These are phyloP conservation scores for Aspergillus tamarii DNA, from an alignment of 2,329 filamentous ascomycete species.

Conservation along the genomic window DNA sequence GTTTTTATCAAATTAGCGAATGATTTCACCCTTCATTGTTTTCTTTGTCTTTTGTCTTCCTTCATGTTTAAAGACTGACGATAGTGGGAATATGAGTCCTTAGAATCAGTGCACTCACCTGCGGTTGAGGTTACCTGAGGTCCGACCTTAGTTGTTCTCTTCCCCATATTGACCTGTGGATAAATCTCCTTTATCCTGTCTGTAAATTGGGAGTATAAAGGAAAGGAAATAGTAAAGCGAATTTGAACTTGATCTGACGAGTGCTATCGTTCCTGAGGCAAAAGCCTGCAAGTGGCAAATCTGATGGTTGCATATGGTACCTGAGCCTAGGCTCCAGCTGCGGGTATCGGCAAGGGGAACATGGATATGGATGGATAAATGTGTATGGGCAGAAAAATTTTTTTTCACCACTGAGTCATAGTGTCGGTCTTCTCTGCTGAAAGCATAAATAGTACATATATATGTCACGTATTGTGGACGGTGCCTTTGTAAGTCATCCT, in stretches of 20 bases:
- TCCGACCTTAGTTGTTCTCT: constrained; percentile 12
- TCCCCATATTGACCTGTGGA: constrained; percentile 11
- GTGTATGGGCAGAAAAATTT: constrained; percentile 9
- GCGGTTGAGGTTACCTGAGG: constrained; percentile 6
- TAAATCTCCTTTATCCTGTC: background rate
- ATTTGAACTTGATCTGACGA: background rate
- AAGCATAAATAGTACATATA: background rate
- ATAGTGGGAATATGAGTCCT: background rate
- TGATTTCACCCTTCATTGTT: background rate
- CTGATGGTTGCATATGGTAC: background rate
- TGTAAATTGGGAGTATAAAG: background rate
- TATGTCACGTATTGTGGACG: background rate
- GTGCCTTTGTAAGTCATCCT: background rate
- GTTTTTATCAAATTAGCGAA: background rate
- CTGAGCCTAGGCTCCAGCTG: background rate
- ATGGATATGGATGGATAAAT: background rate
- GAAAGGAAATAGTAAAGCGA: background rate
- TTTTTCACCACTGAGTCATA: constrained; percentile 8
- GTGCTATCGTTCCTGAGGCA: background rate
- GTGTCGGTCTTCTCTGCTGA: background rate
- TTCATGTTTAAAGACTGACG: background rate
- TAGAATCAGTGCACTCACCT: constrained; percentile 7
- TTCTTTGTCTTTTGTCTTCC: background rate
- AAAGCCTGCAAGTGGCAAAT: constrained; percentile 7
- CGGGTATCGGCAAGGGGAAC: background rate